phyloP scores from a whole-genome alignment of 2,329 filamentous ascomycete species.

The Penicillium rolfsii region DNA sequence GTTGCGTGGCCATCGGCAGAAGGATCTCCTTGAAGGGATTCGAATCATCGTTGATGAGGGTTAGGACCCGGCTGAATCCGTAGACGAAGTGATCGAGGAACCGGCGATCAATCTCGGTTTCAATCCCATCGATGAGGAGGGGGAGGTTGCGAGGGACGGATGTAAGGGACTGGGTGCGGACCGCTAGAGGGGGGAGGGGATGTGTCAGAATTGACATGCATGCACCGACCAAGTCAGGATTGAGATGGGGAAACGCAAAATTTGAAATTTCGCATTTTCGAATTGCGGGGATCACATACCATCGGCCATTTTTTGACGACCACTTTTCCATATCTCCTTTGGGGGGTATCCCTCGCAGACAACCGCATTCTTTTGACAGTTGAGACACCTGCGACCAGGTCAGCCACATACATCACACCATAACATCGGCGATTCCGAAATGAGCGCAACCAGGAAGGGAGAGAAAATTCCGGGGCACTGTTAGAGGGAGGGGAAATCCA shows the following conservation, averaged over 20 bases:
- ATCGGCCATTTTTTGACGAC: slow-evolving; percentile 74
- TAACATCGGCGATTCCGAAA: neutral
- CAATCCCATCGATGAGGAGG: slow-evolving; percentile 75
- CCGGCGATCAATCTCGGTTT: slow-evolving; percentile 75
- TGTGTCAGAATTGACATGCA: slow-evolving; percentile 14
- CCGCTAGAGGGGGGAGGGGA: slow-evolving; percentile 27
- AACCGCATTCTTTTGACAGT: slow-evolving; percentile 91
- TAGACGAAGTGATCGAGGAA: slow-evolving; percentile 84
- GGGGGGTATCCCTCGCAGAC: slow-evolving; percentile 89
- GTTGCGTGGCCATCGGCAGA: slow-evolving; percentile 76
- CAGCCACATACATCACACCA: neutral
- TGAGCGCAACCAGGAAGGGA: neutral
- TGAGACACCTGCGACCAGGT: slow-evolving; percentile 53
- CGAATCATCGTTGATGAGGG: slow-evolving; percentile 75
- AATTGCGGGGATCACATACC: slow-evolving; percentile 39
- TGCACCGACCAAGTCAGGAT: slow-evolving; percentile 8
- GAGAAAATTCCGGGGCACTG: neutral
- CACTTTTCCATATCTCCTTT: slow-evolving; percentile 84
- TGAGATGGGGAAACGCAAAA: neutral
- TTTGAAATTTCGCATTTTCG: neutral
- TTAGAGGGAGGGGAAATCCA: slow-evolving; percentile 31
- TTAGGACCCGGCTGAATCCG: slow-evolving; percentile 77
- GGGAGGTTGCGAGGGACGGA: slow-evolving; percentile 53
- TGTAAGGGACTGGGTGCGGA: slow-evolving; percentile 38
- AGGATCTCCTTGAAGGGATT: slow-evolving; percentile 87